Evolutionary conservation across 768 basidiomycete genomes (phyloP).

Genomic region (Tricholoma sp.): DNA sequence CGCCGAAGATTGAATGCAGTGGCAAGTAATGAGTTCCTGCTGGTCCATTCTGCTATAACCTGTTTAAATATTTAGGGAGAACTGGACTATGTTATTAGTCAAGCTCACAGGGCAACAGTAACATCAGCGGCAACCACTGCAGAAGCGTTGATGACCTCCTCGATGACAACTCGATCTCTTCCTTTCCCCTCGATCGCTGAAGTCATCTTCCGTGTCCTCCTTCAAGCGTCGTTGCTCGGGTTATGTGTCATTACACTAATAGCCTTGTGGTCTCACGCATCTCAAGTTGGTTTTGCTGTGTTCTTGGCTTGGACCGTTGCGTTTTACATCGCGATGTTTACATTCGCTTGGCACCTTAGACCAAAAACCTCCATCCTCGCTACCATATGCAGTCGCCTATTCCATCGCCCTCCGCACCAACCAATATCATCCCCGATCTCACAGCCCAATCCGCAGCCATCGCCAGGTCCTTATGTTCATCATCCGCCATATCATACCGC

Average conservation of each 20-base stretch:
- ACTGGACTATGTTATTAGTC: slow-evolving; percentile 63
- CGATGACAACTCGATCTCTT: slow-evolving; percentile 1
- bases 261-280: slow-evolving; percentile 54
- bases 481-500: slow-evolving; percentile 57
- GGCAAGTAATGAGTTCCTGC: slow-evolving; percentile 36
- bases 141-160: slow-evolving; percentile 26
- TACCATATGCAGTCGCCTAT: slow-evolving; percentile 38
- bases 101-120: slow-evolving; percentile 44
- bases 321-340: slow-evolving; percentile 52
- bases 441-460: slow-evolving; percentile 39
- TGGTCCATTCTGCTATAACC: slow-evolving; percentile 5
- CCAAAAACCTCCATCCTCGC: slow-evolving; percentile 57
- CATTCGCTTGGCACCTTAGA: slow-evolving; percentile 52
- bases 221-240: slow-evolving; percentile 56
- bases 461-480: slow-evolving; percentile 62
- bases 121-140: slow-evolving; percentile 49
- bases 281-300: slow-evolving; percentile 51
- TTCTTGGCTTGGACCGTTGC: slow-evolving; percentile 58
- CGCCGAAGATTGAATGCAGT: slow-evolving; percentile 67
- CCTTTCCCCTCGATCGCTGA: slow-evolving; percentile 31
- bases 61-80: slow-evolving; percentile 47
- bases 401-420: slow-evolving; percentile 17
- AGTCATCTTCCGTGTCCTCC: slow-evolving; percentile 41
- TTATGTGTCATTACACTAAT: slow-evolving; percentile 53
- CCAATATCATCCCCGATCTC: slow-evolving; percentile 26